Evolutionary conservation across 1,284 basidiomycete species (phyloP).

Genomic region (Cryptococcus hybrid): DNA sequence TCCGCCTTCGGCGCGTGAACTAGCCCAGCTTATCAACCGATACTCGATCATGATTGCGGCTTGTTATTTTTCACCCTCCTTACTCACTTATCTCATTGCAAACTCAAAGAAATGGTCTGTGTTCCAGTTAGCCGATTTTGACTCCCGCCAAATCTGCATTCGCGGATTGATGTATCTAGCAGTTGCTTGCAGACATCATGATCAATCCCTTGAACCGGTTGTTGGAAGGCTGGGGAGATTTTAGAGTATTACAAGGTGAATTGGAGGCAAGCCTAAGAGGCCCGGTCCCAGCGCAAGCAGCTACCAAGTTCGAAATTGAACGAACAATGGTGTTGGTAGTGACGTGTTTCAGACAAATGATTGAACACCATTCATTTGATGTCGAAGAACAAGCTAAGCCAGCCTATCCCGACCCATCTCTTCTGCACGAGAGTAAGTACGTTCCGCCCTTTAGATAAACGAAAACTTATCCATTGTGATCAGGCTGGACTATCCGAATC

Average conservation of each 20-base stretch:
- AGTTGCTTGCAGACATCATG: slow-evolving; percentile 64
- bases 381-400: slow-evolving; percentile 17
- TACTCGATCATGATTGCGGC: slow-evolving; percentile 75
- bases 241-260: slow-evolving; percentile 62
- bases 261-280: slow-evolving; percentile 34
- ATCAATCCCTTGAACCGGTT: slow-evolving; percentile 58
- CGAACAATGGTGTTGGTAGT: slow-evolving; percentile 57
- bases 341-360: slow-evolving; percentile 61
- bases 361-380: slow-evolving; percentile 57
- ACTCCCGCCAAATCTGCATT: slow-evolving; percentile 70
- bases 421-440: slow-evolving; percentile 61
- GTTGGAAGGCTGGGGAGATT: slow-evolving; percentile 68
- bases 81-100: slow-evolving; percentile 58
- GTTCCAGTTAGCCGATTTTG: slow-evolving; percentile 66
- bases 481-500: slow-evolving; percentile 64
- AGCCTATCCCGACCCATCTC: slow-evolving; percentile 64
- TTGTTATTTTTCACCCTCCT: slow-evolving; percentile 65
- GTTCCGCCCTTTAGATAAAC: background rate
- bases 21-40: slow-evolving; percentile 84
- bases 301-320: slow-evolving; percentile 38
- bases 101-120: slow-evolving; percentile 43
- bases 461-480: background rate
- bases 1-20: slow-evolving; percentile 59
- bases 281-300: slow-evolving; percentile 10
- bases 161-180: slow-evolving; percentile 75